These are phyloP conservation scores for Pyrenophora seminiperda DNA, from an alignment of 2,329 filamentous ascomycete genomes.

Conservation along the genomic window DNA sequence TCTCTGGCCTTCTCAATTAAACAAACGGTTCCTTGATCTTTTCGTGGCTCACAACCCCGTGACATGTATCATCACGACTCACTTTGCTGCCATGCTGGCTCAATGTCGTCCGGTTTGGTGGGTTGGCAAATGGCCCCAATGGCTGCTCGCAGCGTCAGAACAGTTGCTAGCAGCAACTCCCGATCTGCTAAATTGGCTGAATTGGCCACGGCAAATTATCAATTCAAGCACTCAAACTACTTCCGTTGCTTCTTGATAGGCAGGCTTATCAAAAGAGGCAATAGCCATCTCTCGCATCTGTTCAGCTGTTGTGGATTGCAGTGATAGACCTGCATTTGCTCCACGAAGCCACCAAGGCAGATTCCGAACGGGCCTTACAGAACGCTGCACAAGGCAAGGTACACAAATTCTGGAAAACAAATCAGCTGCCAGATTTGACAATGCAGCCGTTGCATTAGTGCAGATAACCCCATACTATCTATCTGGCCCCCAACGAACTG, in stretches of 20 bases:
- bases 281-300: too few species aligned
- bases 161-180: conserved; percentile 30
- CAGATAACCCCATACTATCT: not conserved
- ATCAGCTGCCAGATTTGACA: not conserved
- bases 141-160: conserved; percentile 31
- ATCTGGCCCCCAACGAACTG: not conserved
- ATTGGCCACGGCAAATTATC: conserved; percentile 34
- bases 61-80: conserved; percentile 33
- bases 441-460: not conserved
- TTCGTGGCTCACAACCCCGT: conserved; percentile 35
- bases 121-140: conserved; percentile 36
- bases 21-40: conserved; percentile 32
- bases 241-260: not conserved
- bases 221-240: conserved; percentile 7
- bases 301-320: too few species aligned
- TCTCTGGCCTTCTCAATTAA: conserved; percentile 31
- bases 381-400: too few species aligned
- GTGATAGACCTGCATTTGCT: too few species aligned
- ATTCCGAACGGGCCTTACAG: too few species aligned
- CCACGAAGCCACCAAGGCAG: too few species aligned
- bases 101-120: conserved; percentile 35
- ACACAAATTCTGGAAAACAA: too few species aligned
- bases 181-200: conserved; percentile 36
- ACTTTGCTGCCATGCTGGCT: conserved; percentile 35
- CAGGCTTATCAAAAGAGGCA: not conserved